Evolutionary conservation across 768 basidiomycete species (phyloP).

Genomic region (Baorangia bicolor): DNA sequence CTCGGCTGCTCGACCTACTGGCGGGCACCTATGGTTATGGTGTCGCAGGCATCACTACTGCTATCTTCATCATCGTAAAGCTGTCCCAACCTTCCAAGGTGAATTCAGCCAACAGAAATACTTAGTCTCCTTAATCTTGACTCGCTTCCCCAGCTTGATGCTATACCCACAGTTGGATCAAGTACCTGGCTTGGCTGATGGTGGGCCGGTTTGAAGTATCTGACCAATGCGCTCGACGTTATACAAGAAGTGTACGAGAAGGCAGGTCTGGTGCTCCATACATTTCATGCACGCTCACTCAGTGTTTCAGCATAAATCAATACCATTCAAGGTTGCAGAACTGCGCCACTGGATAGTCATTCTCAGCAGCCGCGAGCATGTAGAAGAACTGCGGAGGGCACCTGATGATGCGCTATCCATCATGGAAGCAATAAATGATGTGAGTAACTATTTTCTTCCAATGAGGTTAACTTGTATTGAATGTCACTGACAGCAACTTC

Average conservation of each 20-base stretch:
- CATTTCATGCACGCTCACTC: background rate
- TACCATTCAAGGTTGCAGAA: constrained; percentile 33
- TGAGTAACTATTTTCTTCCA: constrained; percentile 1
- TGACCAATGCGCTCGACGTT: constrained; percentile 17
- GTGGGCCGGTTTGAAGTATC: constrained; percentile 16
- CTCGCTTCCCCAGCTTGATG: constrained; percentile 15
- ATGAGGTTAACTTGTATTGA: background rate
- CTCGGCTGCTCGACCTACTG: background rate
- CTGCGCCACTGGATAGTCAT: constrained; percentile 41
- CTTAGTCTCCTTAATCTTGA: background rate
- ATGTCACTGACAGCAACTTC: constrained; percentile 31
- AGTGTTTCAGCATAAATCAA: constrained; percentile 22
- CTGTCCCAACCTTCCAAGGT: constrained; percentile 2
- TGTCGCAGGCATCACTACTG: background rate
- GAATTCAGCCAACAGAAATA: background rate
- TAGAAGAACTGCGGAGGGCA: constrained; percentile 42
- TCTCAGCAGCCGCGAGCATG: constrained; percentile 25
- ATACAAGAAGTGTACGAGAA: constrained; percentile 34
- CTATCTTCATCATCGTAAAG: background rate
- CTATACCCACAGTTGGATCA: constrained; percentile 32
- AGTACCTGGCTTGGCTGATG: constrained; percentile 28
- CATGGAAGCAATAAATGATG: constrained; percentile 32
- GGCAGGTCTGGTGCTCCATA: constrained; percentile 4
- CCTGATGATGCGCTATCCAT: constrained; percentile 40
- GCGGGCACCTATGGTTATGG: background rate